phyloP scores from a whole-genome alignment of 2,329 filamentous ascomycete species.

The Fonsecaea monophora region DNA sequence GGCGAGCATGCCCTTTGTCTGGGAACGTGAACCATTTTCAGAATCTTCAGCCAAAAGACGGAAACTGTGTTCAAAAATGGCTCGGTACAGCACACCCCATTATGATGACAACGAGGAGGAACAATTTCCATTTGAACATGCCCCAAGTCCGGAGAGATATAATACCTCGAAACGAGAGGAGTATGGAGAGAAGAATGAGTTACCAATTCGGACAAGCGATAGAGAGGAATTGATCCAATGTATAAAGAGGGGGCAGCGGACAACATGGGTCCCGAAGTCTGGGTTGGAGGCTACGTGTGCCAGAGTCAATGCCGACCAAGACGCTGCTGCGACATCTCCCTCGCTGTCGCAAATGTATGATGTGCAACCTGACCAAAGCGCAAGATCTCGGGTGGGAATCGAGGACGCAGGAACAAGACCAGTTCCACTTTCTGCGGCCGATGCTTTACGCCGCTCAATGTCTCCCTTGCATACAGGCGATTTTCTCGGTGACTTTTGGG shows the following conservation, averaged over 20 bases:
- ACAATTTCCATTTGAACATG: slow-evolving; percentile 6
- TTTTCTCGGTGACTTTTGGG: slow-evolving; percentile 55
- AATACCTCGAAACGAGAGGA: slow-evolving; percentile 5
- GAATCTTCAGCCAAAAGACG: slow-evolving; percentile 34
- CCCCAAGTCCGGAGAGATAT: background rate
- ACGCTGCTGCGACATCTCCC: slow-evolving; percentile 11
- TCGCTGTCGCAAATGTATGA: background rate
- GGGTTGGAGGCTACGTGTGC: slow-evolving; percentile 57
- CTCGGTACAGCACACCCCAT: slow-evolving; percentile 22
- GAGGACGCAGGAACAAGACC: slow-evolving; percentile 53
- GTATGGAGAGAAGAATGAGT: background rate
- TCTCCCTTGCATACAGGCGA: slow-evolving; percentile 73
- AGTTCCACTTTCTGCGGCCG: slow-evolving; percentile 51
- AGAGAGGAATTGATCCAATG: slow-evolving; percentile 81
- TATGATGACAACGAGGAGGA: slow-evolving; percentile 20
- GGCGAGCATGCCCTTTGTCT: slow-evolving; percentile 39
- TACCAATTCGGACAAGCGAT: slow-evolving; percentile 51
- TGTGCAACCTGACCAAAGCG: slow-evolving; percentile 58
- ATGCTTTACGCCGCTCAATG: slow-evolving; percentile 64
- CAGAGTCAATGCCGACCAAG: slow-evolving; percentile 33
- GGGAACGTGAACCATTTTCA: slow-evolving; percentile 22
- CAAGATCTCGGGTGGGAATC: background rate
- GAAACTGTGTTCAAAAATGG: slow-evolving; percentile 33
- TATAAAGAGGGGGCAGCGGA: slow-evolving; percentile 79
- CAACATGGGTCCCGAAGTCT: slow-evolving; percentile 72